These are phyloP conservation scores for Corylus heterophylla DNA, from an alignment of 306 rosid genomes.

Conservation along the genomic window DNA sequence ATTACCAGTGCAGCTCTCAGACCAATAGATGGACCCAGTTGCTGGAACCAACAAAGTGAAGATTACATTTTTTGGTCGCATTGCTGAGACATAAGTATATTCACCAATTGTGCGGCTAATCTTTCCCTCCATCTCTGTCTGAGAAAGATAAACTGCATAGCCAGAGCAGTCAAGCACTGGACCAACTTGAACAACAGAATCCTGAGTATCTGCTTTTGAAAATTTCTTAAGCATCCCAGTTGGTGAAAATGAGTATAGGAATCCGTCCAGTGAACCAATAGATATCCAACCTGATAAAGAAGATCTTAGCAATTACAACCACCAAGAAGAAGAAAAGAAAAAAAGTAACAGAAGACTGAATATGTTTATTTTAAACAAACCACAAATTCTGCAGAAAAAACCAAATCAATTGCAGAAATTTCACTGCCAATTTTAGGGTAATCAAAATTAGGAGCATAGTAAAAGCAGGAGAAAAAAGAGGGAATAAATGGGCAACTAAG, in stretches of 20 bases:
- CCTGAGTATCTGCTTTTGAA: slow-evolving; percentile 45
- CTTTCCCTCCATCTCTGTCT: slow-evolving; percentile 74
- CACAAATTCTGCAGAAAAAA: background rate
- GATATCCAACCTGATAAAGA: slow-evolving; percentile 68
- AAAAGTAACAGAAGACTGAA: background rate
- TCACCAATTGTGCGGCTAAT: slow-evolving; percentile 45
- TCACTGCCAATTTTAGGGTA: background rate
- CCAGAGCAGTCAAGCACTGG: slow-evolving; percentile 84
- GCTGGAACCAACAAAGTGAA: slow-evolving; percentile 71
- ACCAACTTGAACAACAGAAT: slow-evolving; percentile 55
- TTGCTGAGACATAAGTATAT: slow-evolving; percentile 54
- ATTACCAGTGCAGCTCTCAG: slow-evolving; percentile 62
- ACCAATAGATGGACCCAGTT: slow-evolving; percentile 73
- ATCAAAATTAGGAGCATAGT: background rate
- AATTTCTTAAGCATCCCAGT: slow-evolving; percentile 63
- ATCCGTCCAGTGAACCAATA: slow-evolving; percentile 77
- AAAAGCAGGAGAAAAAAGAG: no score
- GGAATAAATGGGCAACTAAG: no score
- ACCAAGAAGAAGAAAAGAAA: background rate
- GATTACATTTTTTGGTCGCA: slow-evolving; percentile 50
- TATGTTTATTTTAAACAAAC: background rate
- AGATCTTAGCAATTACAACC: background rate
- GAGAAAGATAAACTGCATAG: slow-evolving; percentile 62
- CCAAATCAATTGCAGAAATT: background rate
- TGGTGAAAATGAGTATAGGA: slow-evolving; percentile 72